Conservation (phyloP, 805 yeast species). For the Ogataea ramenticola region DNA sequence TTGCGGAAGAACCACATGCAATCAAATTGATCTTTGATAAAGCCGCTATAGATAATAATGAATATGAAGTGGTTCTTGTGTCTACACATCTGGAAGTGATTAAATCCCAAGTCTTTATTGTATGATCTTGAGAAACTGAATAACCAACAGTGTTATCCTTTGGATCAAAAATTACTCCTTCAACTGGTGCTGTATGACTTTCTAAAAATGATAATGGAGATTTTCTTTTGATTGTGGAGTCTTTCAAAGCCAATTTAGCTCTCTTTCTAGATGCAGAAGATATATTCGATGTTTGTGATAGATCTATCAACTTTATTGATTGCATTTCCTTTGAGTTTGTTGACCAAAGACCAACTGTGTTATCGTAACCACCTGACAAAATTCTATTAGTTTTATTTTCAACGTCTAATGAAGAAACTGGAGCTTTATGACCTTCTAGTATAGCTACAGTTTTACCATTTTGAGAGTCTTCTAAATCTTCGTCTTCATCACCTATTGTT, state of each 20-base stretch:
- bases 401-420: constrained; percentile 74
- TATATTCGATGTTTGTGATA: constrained; percentile 34
- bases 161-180: constrained; percentile 68
- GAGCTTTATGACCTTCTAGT: constrained; percentile 82
- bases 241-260: constrained; percentile 72
- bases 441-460: constrained; percentile 74
- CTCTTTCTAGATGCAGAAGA: constrained; percentile 86
- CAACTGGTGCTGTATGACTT: constrained; percentile 83
- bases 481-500: constrained; percentile 25
- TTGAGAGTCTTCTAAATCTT: constrained; percentile 26
- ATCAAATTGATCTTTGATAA: constrained; percentile 62
- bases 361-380: constrained; percentile 80
- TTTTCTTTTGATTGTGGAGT: constrained; percentile 69
- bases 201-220: constrained; percentile 75
- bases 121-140: constrained; percentile 93
- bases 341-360: constrained; percentile 81
- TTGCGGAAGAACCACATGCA: constrained; percentile 95
- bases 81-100: constrained; percentile 81
- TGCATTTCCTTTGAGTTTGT: constrained; percentile 77
- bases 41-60: constrained; percentile 69
- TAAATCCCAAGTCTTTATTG: constrained; percentile 94
- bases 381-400: constrained; percentile 48
- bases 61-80: constrained; percentile 79
- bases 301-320: constrained; percentile 41
- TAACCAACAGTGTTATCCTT: constrained; percentile 77